Evolutionary conservation across 2,329 filamentous ascomycete species (phyloP), one percentile per base, ranked within the genome.

Genomic region (Aspergillus neoniger): DNA sequence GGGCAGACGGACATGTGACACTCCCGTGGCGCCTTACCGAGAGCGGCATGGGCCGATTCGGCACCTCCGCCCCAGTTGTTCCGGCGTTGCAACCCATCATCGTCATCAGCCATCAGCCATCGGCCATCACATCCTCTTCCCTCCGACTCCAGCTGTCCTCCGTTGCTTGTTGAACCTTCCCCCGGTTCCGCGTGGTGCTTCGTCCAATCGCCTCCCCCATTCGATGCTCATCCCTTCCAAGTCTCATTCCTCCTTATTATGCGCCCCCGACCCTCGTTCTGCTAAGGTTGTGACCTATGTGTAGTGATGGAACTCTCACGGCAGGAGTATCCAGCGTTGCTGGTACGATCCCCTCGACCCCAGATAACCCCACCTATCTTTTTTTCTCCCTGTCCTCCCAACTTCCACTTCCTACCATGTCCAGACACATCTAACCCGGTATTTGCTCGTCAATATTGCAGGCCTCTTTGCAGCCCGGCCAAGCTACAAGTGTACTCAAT

Each of bases 291-390:
- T 67, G 62, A 70, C 50, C 67, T 70, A 70, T 70, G 68, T 68
- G 65, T 69, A 67, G 70, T 64, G 72, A 91, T 91, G 87, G 89
- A 91, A 72, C 85, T 94, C 73, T 88, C 91, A 76, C 87, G 92
- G 79, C 85, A 90, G 78, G 94, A 97, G 79, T 98, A 98, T 83
- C 92, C 94, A 77, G 89, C 88, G 70, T 89, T 98, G 86, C 88
- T 96, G 88, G 94, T 97, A 84, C 83, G 90, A 28, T 55, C 15
- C 32, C 38, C 47, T 39, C 59, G 38, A 19, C 55, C 32, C 55
- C 41, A 17, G 36, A 19, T 25, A 19, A 47, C 43, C 36, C 21
- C 55, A 44, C 43, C 38, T 17, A 36, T 39, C 36, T 30, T 49
- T 30, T 44, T 41, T 17, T 17, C 25, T 28, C 25, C 7, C 25